phyloP scores from a whole-genome alignment of 805 yeast genomes.

The Pichia pseudocactophila region DNA sequence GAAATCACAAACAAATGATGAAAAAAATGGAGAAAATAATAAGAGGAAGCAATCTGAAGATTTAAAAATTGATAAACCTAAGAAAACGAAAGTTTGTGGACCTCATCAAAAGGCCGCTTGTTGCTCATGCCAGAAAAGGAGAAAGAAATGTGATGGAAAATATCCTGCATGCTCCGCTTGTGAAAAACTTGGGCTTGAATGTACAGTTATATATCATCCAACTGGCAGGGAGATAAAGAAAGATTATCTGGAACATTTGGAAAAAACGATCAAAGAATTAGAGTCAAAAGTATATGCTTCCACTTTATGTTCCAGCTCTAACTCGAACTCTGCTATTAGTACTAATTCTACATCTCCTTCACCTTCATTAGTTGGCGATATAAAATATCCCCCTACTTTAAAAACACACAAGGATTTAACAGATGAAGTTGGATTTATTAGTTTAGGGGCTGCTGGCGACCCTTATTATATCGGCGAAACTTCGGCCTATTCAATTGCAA shows the following conservation, averaged over 20 bases:
- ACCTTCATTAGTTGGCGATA: not conserved
- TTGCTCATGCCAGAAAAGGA: constrained; percentile 38
- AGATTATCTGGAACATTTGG: constrained; percentile 36
- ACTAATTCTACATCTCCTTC: not conserved
- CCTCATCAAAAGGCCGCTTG: constrained; percentile 38
- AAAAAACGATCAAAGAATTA: constrained; percentile 22
- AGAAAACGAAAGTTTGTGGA: too few species aligned
- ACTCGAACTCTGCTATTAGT: not conserved
- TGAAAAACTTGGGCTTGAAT: constrained; percentile 31
- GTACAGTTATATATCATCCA: constrained; percentile 39
- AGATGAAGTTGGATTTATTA: constrained; percentile 25
- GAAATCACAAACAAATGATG: too few species aligned
- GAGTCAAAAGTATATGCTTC: constrained; percentile 1
- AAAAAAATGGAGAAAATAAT: too few species aligned
- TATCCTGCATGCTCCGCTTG: constrained; percentile 42
- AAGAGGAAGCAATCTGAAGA: too few species aligned
- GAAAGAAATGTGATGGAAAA: constrained; percentile 43
- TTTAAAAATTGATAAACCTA: too few species aligned
- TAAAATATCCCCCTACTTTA: constrained; percentile 3
- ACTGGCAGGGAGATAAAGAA: constrained; percentile 41
- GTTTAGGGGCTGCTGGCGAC: constrained; percentile 25
- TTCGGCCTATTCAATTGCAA: constrained; percentile 27
- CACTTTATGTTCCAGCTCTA: not conserved
- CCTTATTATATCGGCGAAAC: constrained; percentile 25
- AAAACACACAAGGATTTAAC: constrained; percentile 15